phyloP scores from a whole-genome alignment of 257 asterid genomes.

The Echium plantagineum region DNA sequence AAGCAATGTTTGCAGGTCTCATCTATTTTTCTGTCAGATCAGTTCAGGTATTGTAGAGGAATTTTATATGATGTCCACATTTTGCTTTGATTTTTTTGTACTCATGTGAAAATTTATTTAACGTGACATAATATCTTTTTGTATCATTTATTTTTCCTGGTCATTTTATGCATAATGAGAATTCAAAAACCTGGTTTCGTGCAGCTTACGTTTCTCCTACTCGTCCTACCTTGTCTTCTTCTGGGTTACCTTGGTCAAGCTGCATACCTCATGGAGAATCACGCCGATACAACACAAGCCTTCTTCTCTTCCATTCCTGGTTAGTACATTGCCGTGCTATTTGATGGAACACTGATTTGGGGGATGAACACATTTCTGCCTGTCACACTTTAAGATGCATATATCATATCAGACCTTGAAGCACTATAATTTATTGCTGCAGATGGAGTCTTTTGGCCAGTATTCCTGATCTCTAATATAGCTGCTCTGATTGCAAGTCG shows the following conservation, averaged over 20 bases:
- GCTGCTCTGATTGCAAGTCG: conserved; percentile 99
- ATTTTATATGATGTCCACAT: conserved; percentile 7
- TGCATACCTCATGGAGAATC: conserved; percentile 93
- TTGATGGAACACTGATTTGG: too few species aligned
- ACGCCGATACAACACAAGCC: conserved; percentile 87
- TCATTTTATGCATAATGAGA: conserved; percentile 1
- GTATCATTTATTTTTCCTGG: not conserved
- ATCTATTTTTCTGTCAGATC: conserved; percentile 92
- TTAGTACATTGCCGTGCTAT: conserved; percentile 19
- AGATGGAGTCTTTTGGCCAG: conserved; percentile 97
- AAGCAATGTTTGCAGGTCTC: conserved; percentile 99
- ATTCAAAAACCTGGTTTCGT: conserved; percentile 18
- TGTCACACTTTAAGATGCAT: not conserved
- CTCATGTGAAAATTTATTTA: not conserved
- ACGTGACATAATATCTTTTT: not conserved
- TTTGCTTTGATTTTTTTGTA: not conserved
- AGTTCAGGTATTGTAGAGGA: conserved; percentile 60
- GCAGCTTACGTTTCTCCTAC: conserved; percentile 84
- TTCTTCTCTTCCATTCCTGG: conserved; percentile 94
- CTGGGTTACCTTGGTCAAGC: conserved; percentile 99
- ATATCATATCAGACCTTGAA: conserved; percentile 6
- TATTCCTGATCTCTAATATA: conserved; percentile 74
- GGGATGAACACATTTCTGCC: too few species aligned
- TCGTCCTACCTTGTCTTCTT: conserved; percentile 91
- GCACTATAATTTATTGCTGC: conserved; percentile 26